A percentile compares a stretch with the other conserved stretches of the same genome.
Evolutionary conservation across 106 monocot genomes (phyloP).

Genomic region (Narthecium ossifragum): DNA sequence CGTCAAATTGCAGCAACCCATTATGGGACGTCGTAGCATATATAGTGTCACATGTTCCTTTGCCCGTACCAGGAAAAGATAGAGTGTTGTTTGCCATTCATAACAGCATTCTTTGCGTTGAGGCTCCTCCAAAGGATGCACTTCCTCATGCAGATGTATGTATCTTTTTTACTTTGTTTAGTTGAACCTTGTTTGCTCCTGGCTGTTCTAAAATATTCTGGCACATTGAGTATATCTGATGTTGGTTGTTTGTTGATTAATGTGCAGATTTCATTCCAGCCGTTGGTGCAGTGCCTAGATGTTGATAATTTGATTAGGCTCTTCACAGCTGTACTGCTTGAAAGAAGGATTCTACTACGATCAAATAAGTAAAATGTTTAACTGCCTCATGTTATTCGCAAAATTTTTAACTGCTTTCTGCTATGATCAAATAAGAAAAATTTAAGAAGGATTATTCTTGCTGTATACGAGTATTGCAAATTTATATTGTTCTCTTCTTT

Average conservation of each 20-base stretch:
- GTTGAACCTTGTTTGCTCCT: too few species aligned
- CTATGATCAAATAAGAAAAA: too few species aligned
- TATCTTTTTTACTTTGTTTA: constrained; percentile 9
- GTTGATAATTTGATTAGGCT: constrained; percentile 91
- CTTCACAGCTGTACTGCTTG: constrained; percentile 93
- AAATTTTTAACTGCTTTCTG: too few species aligned
- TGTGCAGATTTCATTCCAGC: constrained; percentile 96
- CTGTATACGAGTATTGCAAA: too few species aligned
- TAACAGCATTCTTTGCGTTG: constrained; percentile 82
- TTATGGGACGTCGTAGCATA: constrained; percentile 85
- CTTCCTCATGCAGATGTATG: constrained; percentile 98
- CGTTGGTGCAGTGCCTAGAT: constrained; percentile 92
- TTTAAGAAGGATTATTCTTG: too few species aligned
- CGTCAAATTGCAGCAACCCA: constrained; percentile 63
- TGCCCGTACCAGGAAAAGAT: constrained; percentile 86
- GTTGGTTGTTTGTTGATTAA: too few species aligned
- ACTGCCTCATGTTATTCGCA: too few species aligned
- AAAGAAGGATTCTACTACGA: constrained; percentile 94
- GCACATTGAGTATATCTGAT: too few species aligned
- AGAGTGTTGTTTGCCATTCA: constrained; percentile 83
- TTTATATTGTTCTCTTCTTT: too few species aligned
- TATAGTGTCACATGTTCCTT: constrained; percentile 81
- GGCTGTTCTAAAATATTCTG: too few species aligned
- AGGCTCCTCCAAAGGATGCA: constrained; percentile 79
- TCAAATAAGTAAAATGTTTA: constrained; percentile 92